Evolutionary conservation across 2,329 filamentous ascomycete species (phyloP).

Genomic region (Neurospora sp.): DNA sequence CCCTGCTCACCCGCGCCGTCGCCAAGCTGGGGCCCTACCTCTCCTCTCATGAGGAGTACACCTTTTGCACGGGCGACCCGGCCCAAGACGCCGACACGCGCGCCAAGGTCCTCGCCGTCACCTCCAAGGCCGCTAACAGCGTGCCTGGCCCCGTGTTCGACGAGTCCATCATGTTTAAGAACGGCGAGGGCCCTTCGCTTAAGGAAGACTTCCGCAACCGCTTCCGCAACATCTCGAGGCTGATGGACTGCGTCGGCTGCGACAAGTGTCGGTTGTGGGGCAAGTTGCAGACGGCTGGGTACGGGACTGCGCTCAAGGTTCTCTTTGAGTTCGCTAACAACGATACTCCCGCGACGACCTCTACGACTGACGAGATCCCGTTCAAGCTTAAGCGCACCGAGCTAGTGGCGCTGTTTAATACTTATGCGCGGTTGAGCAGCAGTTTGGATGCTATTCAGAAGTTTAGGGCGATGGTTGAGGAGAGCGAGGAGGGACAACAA

Average conservation of each 20-base stretch:
- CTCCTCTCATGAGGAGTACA: constrained; percentile 52
- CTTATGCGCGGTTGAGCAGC: constrained; percentile 75
- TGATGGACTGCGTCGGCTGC: constrained; percentile 98
- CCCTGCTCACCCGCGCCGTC: constrained; percentile 82
- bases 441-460: constrained; percentile 65
- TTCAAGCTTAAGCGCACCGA: constrained; percentile 79
- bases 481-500: constrained; percentile 19
- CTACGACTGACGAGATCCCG: not conserved
- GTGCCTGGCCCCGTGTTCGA: constrained; percentile 73
- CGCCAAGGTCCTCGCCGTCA: constrained; percentile 68
- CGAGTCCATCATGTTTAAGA: constrained; percentile 89
- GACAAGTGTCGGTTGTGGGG: constrained; percentile 98
- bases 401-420: constrained; percentile 90
- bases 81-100: constrained; percentile 72
- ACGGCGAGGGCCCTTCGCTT: constrained; percentile 60
- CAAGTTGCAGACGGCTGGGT: constrained; percentile 89
- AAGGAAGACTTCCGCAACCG: constrained; percentile 97
- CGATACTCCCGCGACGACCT: constrained; percentile 29
- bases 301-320: constrained; percentile 89
- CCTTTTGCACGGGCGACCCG: constrained; percentile 82
- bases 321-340: constrained; percentile 82
- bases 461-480: constrained; percentile 51
- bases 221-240: constrained; percentile 89
- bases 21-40: constrained; percentile 82
- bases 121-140: constrained; percentile 52